Percentiles rank a stretch among this genome's conserved stretches.
These are phyloP conservation scores for Talaromyces adpressus DNA, from an alignment of 495 filamentous ascomycete species.

Conservation along the genomic window DNA sequence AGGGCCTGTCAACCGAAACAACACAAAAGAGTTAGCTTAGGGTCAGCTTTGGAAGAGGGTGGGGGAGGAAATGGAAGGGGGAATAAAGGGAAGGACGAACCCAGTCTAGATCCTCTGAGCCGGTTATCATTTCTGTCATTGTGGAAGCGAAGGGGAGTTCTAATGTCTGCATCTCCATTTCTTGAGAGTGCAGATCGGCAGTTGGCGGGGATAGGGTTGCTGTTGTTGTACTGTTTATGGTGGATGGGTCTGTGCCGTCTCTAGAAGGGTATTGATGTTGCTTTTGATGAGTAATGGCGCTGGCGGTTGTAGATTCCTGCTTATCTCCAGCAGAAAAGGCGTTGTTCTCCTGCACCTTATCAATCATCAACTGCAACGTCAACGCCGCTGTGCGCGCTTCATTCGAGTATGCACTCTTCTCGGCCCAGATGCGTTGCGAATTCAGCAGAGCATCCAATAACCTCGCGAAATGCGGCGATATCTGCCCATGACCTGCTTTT, in stretches of 20 bases:
- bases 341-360: conserved; percentile 15
- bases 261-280: too few relatives aligned
- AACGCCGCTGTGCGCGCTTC: conserved; percentile 14
- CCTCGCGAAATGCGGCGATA: background rate
- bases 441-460: conserved; percentile 23
- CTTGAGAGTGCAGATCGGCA: background rate
- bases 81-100: conserved; percentile 10
- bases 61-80: background rate
- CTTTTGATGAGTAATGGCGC: too few relatives aligned
- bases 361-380: conserved; percentile 18
- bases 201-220: too few relatives aligned
- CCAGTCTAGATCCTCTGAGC: conserved; percentile 30
- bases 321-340: background rate
- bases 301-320: background rate
- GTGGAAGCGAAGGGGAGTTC: conserved; percentile 19
- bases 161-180: background rate
- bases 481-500: background rate
- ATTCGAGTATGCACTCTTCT: conserved; percentile 5
- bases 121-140: conserved; percentile 26
- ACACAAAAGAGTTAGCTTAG: background rate
- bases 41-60: background rate
- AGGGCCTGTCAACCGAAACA: background rate
- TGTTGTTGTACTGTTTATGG: too few relatives aligned
- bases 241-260: too few relatives aligned
- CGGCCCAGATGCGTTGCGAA: conserved; percentile 26